phyloP scores from a whole-genome alignment of 805 yeast genomes.

The Debaryomyces prosopidis region DNA sequence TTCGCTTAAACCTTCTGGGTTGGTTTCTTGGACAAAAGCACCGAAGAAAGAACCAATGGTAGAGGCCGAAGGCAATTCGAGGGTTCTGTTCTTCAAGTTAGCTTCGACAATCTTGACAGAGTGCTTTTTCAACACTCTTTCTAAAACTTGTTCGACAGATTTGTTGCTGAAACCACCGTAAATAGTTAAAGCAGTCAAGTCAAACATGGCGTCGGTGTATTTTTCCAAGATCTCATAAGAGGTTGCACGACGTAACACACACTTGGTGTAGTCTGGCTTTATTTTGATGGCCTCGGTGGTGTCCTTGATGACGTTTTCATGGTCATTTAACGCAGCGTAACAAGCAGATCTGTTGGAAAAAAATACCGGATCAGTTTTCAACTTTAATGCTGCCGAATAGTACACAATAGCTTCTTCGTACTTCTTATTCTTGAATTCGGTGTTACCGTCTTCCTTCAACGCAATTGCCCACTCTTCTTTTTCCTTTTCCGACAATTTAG shows the following conservation, averaged over 20 bases:
- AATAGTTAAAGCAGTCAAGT: conserved; percentile 84
- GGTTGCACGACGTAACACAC: conserved; percentile 88
- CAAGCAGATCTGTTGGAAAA: conserved; percentile 97
- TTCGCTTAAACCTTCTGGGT: conserved; percentile 50
- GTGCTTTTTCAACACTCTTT: conserved; percentile 80
- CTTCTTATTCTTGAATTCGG: conserved; percentile 66
- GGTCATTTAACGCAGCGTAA: conserved; percentile 76
- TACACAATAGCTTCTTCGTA: conserved; percentile 74
- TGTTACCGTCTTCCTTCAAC: conserved; percentile 89
- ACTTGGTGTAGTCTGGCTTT: conserved; percentile 89
- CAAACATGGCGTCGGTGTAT: conserved; percentile 85
- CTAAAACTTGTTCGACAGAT: conserved; percentile 76
- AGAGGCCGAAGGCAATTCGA: conserved; percentile 76
- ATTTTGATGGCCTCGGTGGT: conserved; percentile 82
- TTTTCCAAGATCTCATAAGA: conserved; percentile 82
- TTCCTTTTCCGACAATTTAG: conserved; percentile 47
- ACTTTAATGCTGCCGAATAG: conserved; percentile 74
- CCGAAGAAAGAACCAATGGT: conserved; percentile 84
- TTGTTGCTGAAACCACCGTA: conserved; percentile 81
- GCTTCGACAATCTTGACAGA: conserved; percentile 72
- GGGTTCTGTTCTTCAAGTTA: conserved; percentile 50
- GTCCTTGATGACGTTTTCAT: conserved; percentile 83
- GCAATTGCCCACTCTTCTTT: conserved; percentile 67
- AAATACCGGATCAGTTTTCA: conserved; percentile 82
- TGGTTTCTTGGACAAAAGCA: conserved; percentile 66